phyloP scores from a whole-genome alignment of 2,329 filamentous ascomycete genomes.

The Ramularia collo-cygni region DNA sequence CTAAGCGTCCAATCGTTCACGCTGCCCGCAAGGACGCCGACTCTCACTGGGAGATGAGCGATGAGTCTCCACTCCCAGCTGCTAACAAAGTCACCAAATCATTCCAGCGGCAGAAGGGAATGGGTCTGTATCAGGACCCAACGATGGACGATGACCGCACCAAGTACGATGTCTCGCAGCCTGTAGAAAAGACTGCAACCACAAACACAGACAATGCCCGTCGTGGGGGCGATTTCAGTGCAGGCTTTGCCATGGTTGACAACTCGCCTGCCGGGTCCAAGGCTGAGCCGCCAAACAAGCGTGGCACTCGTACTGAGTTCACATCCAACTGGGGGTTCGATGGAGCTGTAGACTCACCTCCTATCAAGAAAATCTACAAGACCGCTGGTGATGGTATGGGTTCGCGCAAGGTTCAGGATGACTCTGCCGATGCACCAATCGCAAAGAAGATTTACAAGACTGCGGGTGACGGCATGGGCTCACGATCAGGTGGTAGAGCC shows the following conservation, averaged over 20 bases:
- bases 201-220: slow-evolving; percentile 67
- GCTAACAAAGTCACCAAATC: slow-evolving; percentile 29
- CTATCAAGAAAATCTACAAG: slow-evolving; percentile 30
- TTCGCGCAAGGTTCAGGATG: slow-evolving; percentile 10
- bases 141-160: slow-evolving; percentile 39
- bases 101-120: slow-evolving; percentile 53
- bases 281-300: slow-evolving; percentile 8
- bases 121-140: slow-evolving; percentile 71
- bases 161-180: slow-evolving; percentile 1
- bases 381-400: slow-evolving; percentile 53
- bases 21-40: slow-evolving; percentile 74
- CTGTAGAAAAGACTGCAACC: slow-evolving; percentile 54
- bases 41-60: slow-evolving; percentile 75
- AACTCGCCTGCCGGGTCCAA: slow-evolving; percentile 41
- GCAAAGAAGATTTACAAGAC: slow-evolving; percentile 32
- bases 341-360: slow-evolving; percentile 3
- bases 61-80: slow-evolving; percentile 57
- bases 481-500: slow-evolving; percentile 29
- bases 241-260: slow-evolving; percentile 72
- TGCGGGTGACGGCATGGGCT: slow-evolving; percentile 53
- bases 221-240: slow-evolving; percentile 67
- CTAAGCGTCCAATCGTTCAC: slow-evolving; percentile 51
- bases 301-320: slow-evolving; percentile 7
- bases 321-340: slow-evolving; percentile 13
- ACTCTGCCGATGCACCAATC: slow-evolving; percentile 2